A percentile compares a stretch with the other conserved stretches of the same genome.
Evolutionary conservation across 2,329 filamentous ascomycete genomes (phyloP).

Genomic region (Penicillium sp.): DNA sequence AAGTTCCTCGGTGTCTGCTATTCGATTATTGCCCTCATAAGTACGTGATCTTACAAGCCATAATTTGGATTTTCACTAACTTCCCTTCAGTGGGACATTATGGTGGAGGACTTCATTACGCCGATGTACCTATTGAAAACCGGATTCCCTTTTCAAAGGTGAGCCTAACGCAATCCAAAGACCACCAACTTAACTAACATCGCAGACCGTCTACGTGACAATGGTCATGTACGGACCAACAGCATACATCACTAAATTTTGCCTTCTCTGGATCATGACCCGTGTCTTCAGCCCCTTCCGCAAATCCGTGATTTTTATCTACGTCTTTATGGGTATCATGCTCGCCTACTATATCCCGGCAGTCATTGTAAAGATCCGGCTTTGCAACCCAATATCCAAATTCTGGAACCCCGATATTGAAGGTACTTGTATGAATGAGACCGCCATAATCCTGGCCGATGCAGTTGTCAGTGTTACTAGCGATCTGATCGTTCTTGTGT

Average conservation of each 20-base stretch:
- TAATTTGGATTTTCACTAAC: neutral
- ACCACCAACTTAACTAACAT: neutral
- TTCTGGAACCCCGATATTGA: slow-evolving; percentile 42
- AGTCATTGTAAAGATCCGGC: slow-evolving; percentile 48
- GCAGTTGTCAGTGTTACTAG: slow-evolving; percentile 64
- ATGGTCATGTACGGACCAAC: slow-evolving; percentile 54
- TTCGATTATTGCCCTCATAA: slow-evolving; percentile 17
- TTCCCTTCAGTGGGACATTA: slow-evolving; percentile 29
- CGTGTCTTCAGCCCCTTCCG: slow-evolving; percentile 49
- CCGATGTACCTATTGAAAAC: slow-evolving; percentile 36
- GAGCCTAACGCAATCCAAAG: neutral
- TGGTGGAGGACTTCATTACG: slow-evolving; percentile 43
- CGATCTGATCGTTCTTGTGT: slow-evolving; percentile 57
- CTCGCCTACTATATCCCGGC: slow-evolving; percentile 48
- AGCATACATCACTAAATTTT: slow-evolving; percentile 48
- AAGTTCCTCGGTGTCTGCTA: slow-evolving; percentile 10
- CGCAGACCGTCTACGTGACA: slow-evolving; percentile 45
- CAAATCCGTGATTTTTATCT: slow-evolving; percentile 45
- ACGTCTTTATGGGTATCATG: slow-evolving; percentile 44
- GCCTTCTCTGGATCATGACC: slow-evolving; percentile 51
- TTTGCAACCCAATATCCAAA: slow-evolving; percentile 47
- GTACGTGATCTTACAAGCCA: neutral
- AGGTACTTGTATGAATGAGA: slow-evolving; percentile 32
- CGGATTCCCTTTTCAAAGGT: slow-evolving; percentile 42
- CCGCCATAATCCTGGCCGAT: slow-evolving; percentile 54